A percentile compares a stretch with the other conserved stretches of the same genome.
phyloP scores from a whole-genome alignment of 768 basidiomycete genomes.

The Boletus sensibilis region DNA sequence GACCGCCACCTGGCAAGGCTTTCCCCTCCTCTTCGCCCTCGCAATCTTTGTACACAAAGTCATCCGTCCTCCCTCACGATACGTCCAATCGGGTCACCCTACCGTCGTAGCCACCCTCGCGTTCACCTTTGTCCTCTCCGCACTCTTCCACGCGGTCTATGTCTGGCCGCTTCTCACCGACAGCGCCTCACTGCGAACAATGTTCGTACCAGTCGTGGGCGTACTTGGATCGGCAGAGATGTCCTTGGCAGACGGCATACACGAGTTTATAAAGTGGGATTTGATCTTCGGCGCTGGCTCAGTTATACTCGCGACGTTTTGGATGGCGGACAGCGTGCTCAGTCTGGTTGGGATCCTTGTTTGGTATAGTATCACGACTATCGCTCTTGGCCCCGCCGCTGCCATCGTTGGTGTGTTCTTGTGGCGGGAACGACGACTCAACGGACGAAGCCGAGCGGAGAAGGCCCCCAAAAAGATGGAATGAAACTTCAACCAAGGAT shows the following conservation, averaged over 20 bases:
- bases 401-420: conserved; percentile 46
- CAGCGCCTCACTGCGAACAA: neutral
- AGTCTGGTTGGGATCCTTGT: conserved; percentile 36
- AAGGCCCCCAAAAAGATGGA: conserved; percentile 2
- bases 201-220: conserved; percentile 17
- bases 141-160: conserved; percentile 29
- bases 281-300: conserved; percentile 39
- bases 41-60: conserved; percentile 40
- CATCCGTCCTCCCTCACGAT: conserved; percentile 31
- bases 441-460: conserved; percentile 2
- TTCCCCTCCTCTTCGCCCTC: conserved; percentile 48
- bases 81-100: conserved; percentile 17
- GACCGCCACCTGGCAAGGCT: conserved; percentile 55
- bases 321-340: conserved; percentile 40
- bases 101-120: conserved; percentile 21
- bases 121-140: conserved; percentile 18
- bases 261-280: conserved; percentile 55
- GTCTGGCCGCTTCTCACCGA: conserved; percentile 14
- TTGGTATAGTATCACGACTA: conserved; percentile 45
- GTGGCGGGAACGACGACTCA: conserved; percentile 45
- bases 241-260: conserved; percentile 11
- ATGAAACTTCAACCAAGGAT: neutral
- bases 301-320: conserved; percentile 45
- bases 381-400: conserved; percentile 51
- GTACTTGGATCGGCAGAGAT: neutral